A percentile compares a stretch with the other conserved stretches of the same genome.
Evolutionary conservation across 768 basidiomycete genomes (phyloP).

Genomic region (Mycena galericulata): DNA sequence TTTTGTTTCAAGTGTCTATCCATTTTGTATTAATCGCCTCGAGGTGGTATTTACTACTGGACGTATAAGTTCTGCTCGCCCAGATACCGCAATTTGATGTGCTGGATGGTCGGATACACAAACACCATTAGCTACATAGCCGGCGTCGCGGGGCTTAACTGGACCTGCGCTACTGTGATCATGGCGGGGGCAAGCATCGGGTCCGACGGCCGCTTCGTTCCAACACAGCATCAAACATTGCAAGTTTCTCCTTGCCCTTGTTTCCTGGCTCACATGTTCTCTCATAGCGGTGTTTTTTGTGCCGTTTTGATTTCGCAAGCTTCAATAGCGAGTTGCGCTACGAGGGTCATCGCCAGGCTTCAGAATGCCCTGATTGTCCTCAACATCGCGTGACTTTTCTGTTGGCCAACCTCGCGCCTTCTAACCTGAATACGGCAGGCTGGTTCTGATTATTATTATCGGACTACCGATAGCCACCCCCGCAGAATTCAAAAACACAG

Average conservation of each 20-base stretch:
- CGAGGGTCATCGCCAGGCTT: constrained; percentile 70
- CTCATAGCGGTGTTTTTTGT: constrained; percentile 68
- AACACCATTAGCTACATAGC: constrained; percentile 62
- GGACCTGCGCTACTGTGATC: constrained; percentile 74
- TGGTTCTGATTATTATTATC: constrained; percentile 3
- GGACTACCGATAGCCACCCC: constrained; percentile 2
- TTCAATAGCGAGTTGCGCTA: constrained; percentile 74
- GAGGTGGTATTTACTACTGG: constrained; percentile 64
- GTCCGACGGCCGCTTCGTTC: constrained; percentile 52
- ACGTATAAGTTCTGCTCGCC: constrained; percentile 59
- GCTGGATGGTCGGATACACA: constrained; percentile 67
- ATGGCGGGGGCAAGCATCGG: constrained; percentile 74
- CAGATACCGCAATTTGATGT: constrained; percentile 57
- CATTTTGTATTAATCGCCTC: not conserved
- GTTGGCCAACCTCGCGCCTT: not conserved
- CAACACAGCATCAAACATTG: constrained; percentile 60
- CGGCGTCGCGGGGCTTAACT: constrained; percentile 68
- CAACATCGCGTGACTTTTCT: constrained; percentile 63
- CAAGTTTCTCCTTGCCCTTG: constrained; percentile 38
- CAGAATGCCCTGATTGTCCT: constrained; percentile 77
- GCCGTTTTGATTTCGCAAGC: constrained; percentile 71
- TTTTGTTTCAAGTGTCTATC: not conserved
- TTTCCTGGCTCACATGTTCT: not conserved
- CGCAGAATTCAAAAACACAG: not conserved
- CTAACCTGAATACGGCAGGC: not conserved